These are phyloP conservation scores for Syzygium aqueum DNA, from an alignment of 345 rosid genomes.

Conservation along the genomic window DNA sequence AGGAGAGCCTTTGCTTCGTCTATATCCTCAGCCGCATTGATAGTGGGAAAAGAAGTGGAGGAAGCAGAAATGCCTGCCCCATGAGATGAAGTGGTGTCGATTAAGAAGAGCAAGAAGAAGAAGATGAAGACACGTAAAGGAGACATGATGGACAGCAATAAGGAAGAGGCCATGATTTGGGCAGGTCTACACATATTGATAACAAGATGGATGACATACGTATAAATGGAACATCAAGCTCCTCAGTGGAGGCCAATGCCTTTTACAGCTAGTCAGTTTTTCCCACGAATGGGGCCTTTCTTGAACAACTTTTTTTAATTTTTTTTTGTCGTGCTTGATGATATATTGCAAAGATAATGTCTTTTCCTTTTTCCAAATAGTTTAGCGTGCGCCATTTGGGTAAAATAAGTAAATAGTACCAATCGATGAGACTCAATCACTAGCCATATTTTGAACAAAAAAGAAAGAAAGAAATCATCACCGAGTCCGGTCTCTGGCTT, in stretches of 20 bases:
- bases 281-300: not conserved
- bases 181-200: accelerated
- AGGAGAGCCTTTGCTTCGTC: not conserved
- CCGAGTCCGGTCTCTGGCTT: no score
- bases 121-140: not conserved
- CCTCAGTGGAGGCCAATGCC: not conserved
- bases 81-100: accelerated
- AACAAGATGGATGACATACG: no score
- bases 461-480: no score
- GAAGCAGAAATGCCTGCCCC: accelerated
- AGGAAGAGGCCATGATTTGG: not conserved
- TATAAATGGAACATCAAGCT: no score
- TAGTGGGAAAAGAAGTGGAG: not conserved
- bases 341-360: no score
- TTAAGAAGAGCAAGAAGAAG: not conserved
- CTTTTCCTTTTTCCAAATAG: accelerated
- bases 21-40: accelerated
- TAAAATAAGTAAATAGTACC: not conserved
- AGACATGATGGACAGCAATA: not conserved
- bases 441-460: no score
- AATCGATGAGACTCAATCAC: no score
- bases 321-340: no score
- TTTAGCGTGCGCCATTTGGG: accelerated
- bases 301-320: no score
- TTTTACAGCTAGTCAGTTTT: not conserved